Evolutionary conservation across 192 early-diverging fungal genomes (phyloP).

Genomic region (Podila horticola): DNA sequence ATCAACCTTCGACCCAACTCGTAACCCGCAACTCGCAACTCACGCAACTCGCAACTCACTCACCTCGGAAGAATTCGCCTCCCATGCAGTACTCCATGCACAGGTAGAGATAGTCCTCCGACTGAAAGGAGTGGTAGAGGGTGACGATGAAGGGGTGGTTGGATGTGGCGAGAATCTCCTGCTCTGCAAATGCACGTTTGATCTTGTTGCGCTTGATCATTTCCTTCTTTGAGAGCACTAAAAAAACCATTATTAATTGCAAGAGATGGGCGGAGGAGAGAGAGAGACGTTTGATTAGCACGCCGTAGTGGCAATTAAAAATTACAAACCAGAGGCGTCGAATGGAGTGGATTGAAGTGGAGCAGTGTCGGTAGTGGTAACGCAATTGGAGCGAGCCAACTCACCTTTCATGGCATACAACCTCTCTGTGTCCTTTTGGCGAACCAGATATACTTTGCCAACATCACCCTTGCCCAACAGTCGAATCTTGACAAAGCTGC

Average conservation of each 20-base stretch:
- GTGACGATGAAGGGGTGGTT: conserved; percentile 94
- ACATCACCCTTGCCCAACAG: conserved; percentile 98
- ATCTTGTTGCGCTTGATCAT: conserved; percentile 99
- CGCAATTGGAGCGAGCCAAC: too few relatives aligned
- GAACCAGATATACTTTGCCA: conserved; percentile 95
- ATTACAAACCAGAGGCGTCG: too few relatives aligned
- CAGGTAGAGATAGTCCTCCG: conserved; percentile 85
- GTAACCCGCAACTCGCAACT: neutral
- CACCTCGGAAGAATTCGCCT: conserved; percentile 88
- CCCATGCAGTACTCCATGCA: conserved; percentile 92
- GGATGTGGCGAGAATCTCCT: conserved; percentile 78
- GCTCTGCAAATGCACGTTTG: conserved; percentile 96
- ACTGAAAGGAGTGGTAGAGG: conserved; percentile 90
- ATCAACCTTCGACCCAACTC: too few relatives aligned
- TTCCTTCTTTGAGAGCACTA: conserved; percentile 85
- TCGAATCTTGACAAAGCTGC: conserved; percentile 87
- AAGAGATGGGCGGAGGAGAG: conserved; percentile 3
- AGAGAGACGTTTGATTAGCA: too few relatives aligned
- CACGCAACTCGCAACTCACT: neutral
- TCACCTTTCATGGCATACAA: conserved; percentile 97
- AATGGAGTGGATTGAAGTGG: too few relatives aligned
- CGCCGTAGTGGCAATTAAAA: too few relatives aligned
- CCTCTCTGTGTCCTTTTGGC: conserved; percentile 79
- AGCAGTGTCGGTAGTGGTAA: too few relatives aligned
- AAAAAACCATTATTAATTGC: neutral